Evolutionary conservation across 1,139 yeast genomes (phyloP).

Genomic region (Suhomyces choctaworum): DNA sequence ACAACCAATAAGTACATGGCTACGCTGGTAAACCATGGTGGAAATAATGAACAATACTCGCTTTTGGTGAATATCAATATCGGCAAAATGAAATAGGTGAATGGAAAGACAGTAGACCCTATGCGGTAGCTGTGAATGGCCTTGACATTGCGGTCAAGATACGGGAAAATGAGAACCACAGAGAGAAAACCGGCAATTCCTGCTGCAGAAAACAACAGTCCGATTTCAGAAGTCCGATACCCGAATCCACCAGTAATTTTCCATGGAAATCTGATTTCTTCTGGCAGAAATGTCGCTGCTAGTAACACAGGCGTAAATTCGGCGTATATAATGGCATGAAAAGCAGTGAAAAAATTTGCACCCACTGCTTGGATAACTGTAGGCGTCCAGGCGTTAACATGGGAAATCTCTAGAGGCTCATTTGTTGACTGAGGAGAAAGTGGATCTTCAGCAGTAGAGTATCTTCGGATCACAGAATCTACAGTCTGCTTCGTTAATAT

Average conservation of each 20-base stretch:
- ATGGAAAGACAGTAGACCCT: conserved; percentile 23
- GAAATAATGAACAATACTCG: conserved; percentile 17
- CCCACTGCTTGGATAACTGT: conserved; percentile 23
- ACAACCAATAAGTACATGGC: conserved; percentile 21
- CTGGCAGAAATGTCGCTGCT: conserved; percentile 19
- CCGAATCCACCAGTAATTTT: conserved; percentile 24
- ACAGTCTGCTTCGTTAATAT: conserved; percentile 1
- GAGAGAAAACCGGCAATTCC: background rate
- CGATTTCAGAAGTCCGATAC: conserved; percentile 14
- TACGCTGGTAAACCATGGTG: conserved; percentile 17
- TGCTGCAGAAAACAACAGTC: background rate
- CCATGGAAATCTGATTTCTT: conserved; percentile 21
- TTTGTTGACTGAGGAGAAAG: conserved; percentile 1
- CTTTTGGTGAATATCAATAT: conserved; percentile 23
- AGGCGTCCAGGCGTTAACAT: conserved; percentile 19
- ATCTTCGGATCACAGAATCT: conserved; percentile 18
- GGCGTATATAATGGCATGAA: conserved; percentile 21
- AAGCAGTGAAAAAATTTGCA: conserved; percentile 21
- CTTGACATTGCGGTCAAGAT: background rate
- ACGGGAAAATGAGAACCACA: conserved; percentile 7
- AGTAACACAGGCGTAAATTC: conserved; percentile 27
- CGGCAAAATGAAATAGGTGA: conserved; percentile 24
- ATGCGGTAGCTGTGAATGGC: conserved; percentile 10
- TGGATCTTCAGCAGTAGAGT: conserved; percentile 11
- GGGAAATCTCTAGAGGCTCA: conserved; percentile 1